These are phyloP conservation scores for Colletotrichum sp. DNA, from an alignment of 2,329 filamentous ascomycete species.

Conservation along the genomic window DNA sequence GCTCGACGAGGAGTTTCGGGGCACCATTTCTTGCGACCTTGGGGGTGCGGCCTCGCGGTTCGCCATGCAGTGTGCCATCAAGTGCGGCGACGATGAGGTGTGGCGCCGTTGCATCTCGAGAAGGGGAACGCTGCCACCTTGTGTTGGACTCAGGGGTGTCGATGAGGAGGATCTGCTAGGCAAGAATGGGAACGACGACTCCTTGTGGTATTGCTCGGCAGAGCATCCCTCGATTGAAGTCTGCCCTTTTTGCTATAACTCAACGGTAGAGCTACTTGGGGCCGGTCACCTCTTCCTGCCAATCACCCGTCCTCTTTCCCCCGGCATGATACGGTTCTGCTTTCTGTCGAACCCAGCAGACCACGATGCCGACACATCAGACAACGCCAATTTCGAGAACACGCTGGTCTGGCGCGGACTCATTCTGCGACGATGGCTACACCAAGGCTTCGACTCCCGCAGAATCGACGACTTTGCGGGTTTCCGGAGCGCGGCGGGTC, in stretches of 20 bases:
- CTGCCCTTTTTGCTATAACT: neutral
- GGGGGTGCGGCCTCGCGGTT: neutral
- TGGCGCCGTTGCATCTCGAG: neutral
- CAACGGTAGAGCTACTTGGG: neutral
- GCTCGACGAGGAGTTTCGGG: neutral
- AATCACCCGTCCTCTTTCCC: neutral
- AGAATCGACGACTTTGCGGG: neutral
- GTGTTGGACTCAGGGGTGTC: neutral
- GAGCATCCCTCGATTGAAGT: neutral
- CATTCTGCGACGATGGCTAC: neutral
- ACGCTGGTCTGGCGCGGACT: neutral
- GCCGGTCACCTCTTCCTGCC: neutral
- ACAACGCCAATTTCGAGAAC: neutral
- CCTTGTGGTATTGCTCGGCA: neutral
- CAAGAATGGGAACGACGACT: neutral
- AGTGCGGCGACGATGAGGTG: neutral
- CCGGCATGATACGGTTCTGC: neutral
- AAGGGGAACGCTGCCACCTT: neutral
- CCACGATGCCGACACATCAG: neutral
- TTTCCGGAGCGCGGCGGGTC: neutral
- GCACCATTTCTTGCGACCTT: neutral
- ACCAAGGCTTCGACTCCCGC: neutral
- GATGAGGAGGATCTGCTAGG: neutral
- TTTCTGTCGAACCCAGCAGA: neutral
- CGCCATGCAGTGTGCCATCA: neutral